These are phyloP conservation scores for Chenopodium suecicum DNA, from an alignment of 148 eudicot genomes.

Conservation along the genomic window DNA sequence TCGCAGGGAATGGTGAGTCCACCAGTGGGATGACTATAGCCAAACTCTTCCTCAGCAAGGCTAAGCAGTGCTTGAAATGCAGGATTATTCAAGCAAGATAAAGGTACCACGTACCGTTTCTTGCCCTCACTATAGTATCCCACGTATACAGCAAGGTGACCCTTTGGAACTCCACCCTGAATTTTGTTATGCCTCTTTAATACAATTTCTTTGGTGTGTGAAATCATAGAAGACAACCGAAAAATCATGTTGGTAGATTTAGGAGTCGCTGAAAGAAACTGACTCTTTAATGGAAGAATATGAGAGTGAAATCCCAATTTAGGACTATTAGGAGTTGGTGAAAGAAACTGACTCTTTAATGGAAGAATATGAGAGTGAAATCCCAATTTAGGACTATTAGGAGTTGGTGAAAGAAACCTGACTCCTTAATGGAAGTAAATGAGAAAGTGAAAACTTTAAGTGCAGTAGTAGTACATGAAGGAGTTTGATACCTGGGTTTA, in stretches of 20 bases:
- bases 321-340: not conserved
- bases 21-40: slow-evolving; percentile 53
- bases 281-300: not conserved
- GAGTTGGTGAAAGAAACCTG: not conserved
- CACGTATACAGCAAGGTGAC: slow-evolving; percentile 58
- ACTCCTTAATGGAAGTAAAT: not conserved
- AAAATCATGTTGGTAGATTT: slow-evolving; percentile 20
- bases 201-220: slow-evolving; percentile 25
- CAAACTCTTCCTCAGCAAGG: slow-evolving; percentile 56
- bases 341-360: not conserved
- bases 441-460: not conserved
- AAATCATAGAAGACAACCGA: slow-evolving; percentile 22
- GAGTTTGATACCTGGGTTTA: slow-evolving; percentile 19
- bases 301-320: not conserved
- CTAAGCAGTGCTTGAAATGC: slow-evolving; percentile 44
- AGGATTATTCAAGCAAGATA: slow-evolving; percentile 54
- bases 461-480: slow-evolving; percentile 2
- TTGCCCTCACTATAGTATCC: slow-evolving; percentile 38
- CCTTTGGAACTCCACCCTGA: slow-evolving; percentile 45
- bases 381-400: not conserved
- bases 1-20: slow-evolving; percentile 60
- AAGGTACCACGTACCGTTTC: slow-evolving; percentile 52
- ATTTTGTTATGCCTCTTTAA: slow-evolving; percentile 16
- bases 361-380: not conserved
- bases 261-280: not conserved